Evolutionary conservation across 371 early-diverging fungal genomes (phyloP), one percentile per base, ranked within the genome.

Genomic region (Cladochytrium tenue): DNA sequence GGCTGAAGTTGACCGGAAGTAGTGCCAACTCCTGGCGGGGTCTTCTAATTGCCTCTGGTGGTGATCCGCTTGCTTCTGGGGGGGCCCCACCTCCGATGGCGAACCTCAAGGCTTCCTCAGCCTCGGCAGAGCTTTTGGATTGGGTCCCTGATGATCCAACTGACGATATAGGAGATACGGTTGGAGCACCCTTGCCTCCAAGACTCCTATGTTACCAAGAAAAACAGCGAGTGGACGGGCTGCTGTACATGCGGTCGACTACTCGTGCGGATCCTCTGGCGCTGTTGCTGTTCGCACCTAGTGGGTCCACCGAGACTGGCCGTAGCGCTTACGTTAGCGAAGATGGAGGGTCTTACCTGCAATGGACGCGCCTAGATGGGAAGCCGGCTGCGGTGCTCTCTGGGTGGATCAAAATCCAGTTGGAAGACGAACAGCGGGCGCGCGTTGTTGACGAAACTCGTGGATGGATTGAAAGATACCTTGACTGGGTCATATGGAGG

Each of bases 201-300:
- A 68, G 76, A 0, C 60, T 79, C 27, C 57, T 79, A 0, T 63
- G 63, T 43, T 79, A 66, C 64, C 79, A 76, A 36, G 76, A 79
- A n/a, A 75, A 76, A 60, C 79, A 79, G 58, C 64, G 63, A 32
- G 67, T 79, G 0, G 79, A 79, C 33, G 68, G 67, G 27, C 57
- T 31, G 4, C 59, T 79, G 31, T 74, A 70, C 60, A 4, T 76
- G 32, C 72, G 79, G 1, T 56, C 70, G 30, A 72, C 76, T 0
- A 76, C 76, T 3, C 34, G 58, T 5, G 72, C 69, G n/a, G 71
- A 68, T 55, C 72, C 78, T 0, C 36, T 74, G 7, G 73, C 69
- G 20, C 60, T 78, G 23, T 28, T 78, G 25, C 51, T 78, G 1
- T 69, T 78, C 34, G 58, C 70, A 4, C 57, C 68, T 1, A 51